These are phyloP conservation scores for Tetramitus jugosus DNA, from an alignment of 208 protist species.

Conservation along the genomic window DNA sequence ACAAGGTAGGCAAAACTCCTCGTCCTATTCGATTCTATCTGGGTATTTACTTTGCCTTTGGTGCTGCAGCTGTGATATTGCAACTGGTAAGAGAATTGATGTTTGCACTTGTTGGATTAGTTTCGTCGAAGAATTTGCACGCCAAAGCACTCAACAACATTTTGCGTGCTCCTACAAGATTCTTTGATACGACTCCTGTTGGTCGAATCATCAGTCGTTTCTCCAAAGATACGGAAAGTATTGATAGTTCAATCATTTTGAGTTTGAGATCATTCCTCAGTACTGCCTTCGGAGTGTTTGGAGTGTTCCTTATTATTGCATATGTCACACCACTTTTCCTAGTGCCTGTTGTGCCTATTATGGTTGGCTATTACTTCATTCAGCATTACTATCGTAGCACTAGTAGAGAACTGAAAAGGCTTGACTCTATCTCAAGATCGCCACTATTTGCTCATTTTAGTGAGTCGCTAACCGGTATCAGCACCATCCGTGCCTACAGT, in stretches of 20 bases:
- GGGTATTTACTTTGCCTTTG: conserved; percentile 23
- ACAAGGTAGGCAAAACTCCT: not conserved
- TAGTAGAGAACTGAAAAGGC: conserved; percentile 66
- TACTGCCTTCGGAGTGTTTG: conserved; percentile 23
- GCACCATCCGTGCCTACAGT: conserved; percentile 50
- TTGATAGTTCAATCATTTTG: conserved; percentile 25
- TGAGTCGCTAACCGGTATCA: conserved; percentile 51
- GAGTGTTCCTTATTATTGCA: conserved; percentile 37
- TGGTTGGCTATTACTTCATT: conserved; percentile 54
- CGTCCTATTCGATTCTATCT: conserved; percentile 14
- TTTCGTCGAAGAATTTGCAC: conserved; percentile 48
- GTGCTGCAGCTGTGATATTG: conserved; percentile 1
- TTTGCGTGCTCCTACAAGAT: conserved; percentile 27
- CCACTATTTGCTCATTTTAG: conserved; percentile 61
- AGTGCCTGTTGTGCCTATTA: conserved; percentile 50
- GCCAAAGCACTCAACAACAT: conserved; percentile 27
- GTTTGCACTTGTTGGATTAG: conserved; percentile 27
- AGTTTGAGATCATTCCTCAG: not conserved
- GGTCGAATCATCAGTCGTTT: conserved; percentile 64
- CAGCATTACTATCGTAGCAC: conserved; percentile 53
- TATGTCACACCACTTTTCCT: conserved; percentile 40
- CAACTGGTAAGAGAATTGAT: not conserved
- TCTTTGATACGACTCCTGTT: conserved; percentile 46
- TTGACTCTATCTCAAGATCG: conserved; percentile 58
- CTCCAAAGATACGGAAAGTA: conserved; percentile 54